Conservation (phyloP, 768 basidiomycete species). For the Amanita muscaria region DNA sequence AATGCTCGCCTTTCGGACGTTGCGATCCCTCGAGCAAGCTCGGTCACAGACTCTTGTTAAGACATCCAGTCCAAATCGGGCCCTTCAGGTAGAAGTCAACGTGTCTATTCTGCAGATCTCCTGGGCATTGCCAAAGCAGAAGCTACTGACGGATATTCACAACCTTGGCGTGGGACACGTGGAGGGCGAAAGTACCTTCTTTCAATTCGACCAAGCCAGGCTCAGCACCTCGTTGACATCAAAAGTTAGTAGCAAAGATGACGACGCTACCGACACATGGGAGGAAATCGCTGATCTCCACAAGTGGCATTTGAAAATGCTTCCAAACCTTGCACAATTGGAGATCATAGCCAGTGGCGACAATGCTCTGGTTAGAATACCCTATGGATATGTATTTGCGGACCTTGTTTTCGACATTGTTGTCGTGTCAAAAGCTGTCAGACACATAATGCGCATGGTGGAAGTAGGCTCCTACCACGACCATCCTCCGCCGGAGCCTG, state of each 20-base stretch:
- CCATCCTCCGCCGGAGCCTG: constrained; percentile 56
- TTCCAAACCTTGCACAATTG: constrained; percentile 22
- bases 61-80: constrained; percentile 11
- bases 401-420: constrained; percentile 66
- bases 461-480: constrained; percentile 39
- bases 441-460: constrained; percentile 57
- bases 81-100: constrained; percentile 11
- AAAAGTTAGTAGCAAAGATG: constrained; percentile 24
- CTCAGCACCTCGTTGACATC: constrained; percentile 51
- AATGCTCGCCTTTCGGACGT: constrained; percentile 38
- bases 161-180: constrained; percentile 21
- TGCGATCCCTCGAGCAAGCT: constrained; percentile 5
- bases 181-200: constrained; percentile 20
- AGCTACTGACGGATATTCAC: constrained; percentile 28
- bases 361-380: constrained; percentile 68
- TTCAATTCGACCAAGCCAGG: constrained; percentile 33
- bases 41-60: constrained; percentile 12
- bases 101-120: constrained; percentile 39
- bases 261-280: constrained; percentile 42
- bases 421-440: constrained; percentile 62
- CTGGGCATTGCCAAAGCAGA: constrained; percentile 40
- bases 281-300: constrained; percentile 64
- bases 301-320: constrained; percentile 35
- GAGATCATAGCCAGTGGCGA: constrained; percentile 48
- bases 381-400: constrained; percentile 66